These are phyloP conservation scores for Vaccinium vitisidaea DNA, from an alignment of 148 eudicot species.

Conservation along the genomic window DNA sequence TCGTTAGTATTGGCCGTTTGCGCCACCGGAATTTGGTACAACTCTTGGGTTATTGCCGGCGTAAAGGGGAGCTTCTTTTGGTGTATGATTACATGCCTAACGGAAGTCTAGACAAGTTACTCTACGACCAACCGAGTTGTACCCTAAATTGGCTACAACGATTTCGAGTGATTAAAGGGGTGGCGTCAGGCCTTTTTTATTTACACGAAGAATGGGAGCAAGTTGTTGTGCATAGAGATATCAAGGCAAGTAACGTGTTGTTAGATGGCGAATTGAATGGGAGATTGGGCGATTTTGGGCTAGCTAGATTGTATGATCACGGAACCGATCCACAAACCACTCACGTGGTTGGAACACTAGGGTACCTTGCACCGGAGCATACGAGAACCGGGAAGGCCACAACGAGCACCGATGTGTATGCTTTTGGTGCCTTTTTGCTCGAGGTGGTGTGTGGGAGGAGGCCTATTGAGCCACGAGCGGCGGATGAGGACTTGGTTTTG, in stretches of 20 bases:
- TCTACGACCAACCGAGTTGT: slow-evolving; percentile 20
- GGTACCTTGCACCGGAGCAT: slow-evolving; percentile 43
- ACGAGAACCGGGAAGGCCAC: slow-evolving; percentile 38
- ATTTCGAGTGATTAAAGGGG: slow-evolving; percentile 36
- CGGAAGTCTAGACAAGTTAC: slow-evolving; percentile 35
- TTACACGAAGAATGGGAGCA: slow-evolving; percentile 42
- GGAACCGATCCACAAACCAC: slow-evolving; percentile 36
- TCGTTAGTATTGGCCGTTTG: slow-evolving; percentile 30
- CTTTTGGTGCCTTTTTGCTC: slow-evolving; percentile 39
- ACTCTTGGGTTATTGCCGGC: slow-evolving; percentile 33
- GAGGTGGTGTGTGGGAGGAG: slow-evolving; percentile 40
- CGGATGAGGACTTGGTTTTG: not conserved
- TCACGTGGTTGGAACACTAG: slow-evolving; percentile 33
- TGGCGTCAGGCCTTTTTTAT: slow-evolving; percentile 33
- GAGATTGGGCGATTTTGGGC: slow-evolving; percentile 42
- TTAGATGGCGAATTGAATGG: slow-evolving; percentile 37
- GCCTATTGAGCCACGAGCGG: slow-evolving; percentile 30
- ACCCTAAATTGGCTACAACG: slow-evolving; percentile 39
- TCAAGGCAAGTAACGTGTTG: slow-evolving; percentile 41
- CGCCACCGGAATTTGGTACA: slow-evolving; percentile 35
- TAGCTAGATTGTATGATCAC: slow-evolving; percentile 36
- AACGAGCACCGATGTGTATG: slow-evolving; percentile 36
- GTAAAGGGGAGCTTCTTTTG: slow-evolving; percentile 30
- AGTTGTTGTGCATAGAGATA: slow-evolving; percentile 38
- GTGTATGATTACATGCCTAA: slow-evolving; percentile 33